Evolutionary conservation across 78 protist genomes (phyloP).

Genomic region (Bodo saltans): DNA sequence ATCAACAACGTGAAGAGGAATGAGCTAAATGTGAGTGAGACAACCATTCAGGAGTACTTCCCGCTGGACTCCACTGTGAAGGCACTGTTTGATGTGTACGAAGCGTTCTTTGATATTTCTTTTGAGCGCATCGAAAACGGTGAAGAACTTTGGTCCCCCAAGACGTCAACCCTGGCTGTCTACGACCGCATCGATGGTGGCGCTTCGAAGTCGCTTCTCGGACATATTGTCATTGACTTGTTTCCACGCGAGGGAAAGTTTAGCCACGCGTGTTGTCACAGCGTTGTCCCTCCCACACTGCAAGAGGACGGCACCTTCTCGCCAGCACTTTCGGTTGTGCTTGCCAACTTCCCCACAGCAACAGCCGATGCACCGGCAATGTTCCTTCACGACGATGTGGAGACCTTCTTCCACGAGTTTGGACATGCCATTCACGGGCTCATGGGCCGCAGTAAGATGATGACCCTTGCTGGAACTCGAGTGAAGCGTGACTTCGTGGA

Average conservation of each 20-base stretch:
- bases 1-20: slow-evolving; percentile 22
- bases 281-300: neutral
- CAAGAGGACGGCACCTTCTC: neutral
- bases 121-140: slow-evolving; percentile 27
- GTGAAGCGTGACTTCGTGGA: slow-evolving; percentile 72
- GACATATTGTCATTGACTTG: slow-evolving; percentile 62
- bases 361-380: neutral
- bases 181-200: neutral
- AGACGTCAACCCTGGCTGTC: no score
- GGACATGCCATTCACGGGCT: slow-evolving; percentile 53
- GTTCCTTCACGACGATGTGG: slow-evolving; percentile 47
- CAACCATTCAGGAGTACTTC: slow-evolving; percentile 41
- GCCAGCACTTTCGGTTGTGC: neutral
- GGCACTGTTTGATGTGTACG: slow-evolving; percentile 45
- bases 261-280: slow-evolving; percentile 39
- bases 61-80: slow-evolving; percentile 39
- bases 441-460: neutral
- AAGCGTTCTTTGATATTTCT: slow-evolving; percentile 28
- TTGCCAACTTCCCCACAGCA: neutral
- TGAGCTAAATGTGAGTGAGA: slow-evolving; percentile 46
- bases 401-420: slow-evolving; percentile 63
- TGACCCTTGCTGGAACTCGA: slow-evolving; percentile 46
- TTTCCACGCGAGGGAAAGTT: slow-evolving; percentile 73
- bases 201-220: slow-evolving; percentile 4
- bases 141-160: neutral